Base-by-base conservation (phyloP, 75 land plant species). In the Adiantum capillusveneris region DNA sequence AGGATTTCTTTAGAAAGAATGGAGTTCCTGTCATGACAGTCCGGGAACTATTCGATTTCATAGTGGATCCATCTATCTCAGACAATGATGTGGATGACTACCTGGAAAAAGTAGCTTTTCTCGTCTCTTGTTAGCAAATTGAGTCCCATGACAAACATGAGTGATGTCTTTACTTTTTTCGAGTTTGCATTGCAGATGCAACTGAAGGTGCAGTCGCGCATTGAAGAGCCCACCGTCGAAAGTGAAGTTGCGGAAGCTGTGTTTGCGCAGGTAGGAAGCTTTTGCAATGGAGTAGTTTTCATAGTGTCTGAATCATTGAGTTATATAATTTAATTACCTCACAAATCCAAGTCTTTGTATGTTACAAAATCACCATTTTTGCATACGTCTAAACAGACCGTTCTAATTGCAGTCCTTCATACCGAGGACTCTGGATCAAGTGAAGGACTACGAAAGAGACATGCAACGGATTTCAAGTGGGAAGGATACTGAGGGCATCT, bases 11-110 rank as follows among this genome's bases (percentile, higher is more conserved):
- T 52, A 81, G 62, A 67, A 93, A 83, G 62, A 80, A 80, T 67
- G 89, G 87, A 16, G 94, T 93, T 13, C 84, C 87, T 44, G 94
- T 88, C 13, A 93, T 93, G 98, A 75, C 79, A 19, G 83, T 79
- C n/a, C 64, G 88, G 22, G 98, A 93, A 60, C 72, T 93, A 25
- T 93, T 93, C 70, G 90, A 88, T 65, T 93, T 93, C 58, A 73
- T 93, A 12, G 88, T 88, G 39, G 94, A 93, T 70, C 82, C 89
- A 16, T 61, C 81, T 12, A 81, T 93, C 62, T 29, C 68, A 59
- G 90, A 88, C 67, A 84, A 85, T 19, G 57, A 72, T 44, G 78
- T 88, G 16, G 94, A 93, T 42, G 74, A 60, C 31, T 93, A 93
- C 53, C 66, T 93, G 31, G 93, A 93, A 65, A 66, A 93, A 81